These are phyloP conservation scores for Thermomucor indicae-seudaticae DNA, from an alignment of 371 early-diverging fungal species.

Conservation along the genomic window DNA sequence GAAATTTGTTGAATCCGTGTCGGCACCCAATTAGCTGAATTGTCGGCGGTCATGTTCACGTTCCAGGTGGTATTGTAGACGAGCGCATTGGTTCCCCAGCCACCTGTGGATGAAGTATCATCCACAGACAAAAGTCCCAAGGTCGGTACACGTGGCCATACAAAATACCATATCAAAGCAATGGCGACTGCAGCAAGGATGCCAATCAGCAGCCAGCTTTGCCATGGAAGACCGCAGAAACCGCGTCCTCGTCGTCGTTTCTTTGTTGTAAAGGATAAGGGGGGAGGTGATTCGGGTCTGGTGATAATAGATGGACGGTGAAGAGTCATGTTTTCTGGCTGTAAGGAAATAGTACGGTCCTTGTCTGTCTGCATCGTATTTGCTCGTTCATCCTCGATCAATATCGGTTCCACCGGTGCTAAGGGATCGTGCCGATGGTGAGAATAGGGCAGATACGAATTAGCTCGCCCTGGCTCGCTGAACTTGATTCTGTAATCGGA, in stretches of 20 bases:
- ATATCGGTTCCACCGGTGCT: constrained; percentile 25
- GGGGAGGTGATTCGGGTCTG: constrained; percentile 10
- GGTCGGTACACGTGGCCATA: constrained; percentile 35
- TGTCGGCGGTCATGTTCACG: constrained; percentile 16
- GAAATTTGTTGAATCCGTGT: constrained; percentile 14
- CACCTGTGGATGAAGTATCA: constrained; percentile 8
- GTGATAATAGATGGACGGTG: constrained; percentile 7
- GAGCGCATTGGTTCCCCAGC: constrained; percentile 5
- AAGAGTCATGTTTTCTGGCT: constrained; percentile 28
- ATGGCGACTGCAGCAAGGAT: constrained; percentile 19
- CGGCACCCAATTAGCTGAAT: constrained; percentile 20
- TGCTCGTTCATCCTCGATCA: constrained; percentile 35
- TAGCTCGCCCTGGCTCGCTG: constrained; percentile 22
- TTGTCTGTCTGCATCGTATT: constrained; percentile 19
- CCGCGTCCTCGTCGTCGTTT: constrained; percentile 12
- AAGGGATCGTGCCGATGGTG: constrained; percentile 34
- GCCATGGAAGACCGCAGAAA: too few relatives aligned
- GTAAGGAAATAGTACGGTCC: constrained; percentile 20
- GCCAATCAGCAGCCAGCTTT: too few relatives aligned
- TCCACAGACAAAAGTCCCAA: constrained; percentile 15
- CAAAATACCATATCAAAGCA: constrained; percentile 32
- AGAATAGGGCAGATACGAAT: constrained; percentile 45
- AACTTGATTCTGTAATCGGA: not conserved
- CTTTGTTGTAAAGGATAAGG: constrained; percentile 11
- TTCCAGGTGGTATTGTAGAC: constrained; percentile 13